These are phyloP conservation scores for Alternaria ventricosa DNA, from an alignment of 2,329 filamentous ascomycete species.

Conservation along the genomic window DNA sequence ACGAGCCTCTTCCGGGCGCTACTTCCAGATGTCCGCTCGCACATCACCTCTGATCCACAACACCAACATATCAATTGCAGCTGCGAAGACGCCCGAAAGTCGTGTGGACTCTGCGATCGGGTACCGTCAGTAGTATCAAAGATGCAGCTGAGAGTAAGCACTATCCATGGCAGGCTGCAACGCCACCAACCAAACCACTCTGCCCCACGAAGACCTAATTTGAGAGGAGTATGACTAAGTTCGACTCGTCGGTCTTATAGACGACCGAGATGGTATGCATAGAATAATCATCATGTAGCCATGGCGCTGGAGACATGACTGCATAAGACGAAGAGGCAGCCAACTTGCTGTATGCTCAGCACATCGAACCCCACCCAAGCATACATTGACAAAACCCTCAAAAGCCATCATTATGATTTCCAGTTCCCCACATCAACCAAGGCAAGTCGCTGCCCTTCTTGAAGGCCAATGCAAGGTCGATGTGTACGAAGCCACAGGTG, in stretches of 20 bases:
- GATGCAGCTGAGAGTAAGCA: not conserved
- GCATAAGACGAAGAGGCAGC: not conserved
- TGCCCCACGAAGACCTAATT: not conserved
- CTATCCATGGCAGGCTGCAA: not conserved
- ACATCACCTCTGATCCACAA: not conserved
- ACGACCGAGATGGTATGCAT: not conserved
- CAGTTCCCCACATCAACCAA: slow-evolving; percentile 21
- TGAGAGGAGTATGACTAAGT: not conserved
- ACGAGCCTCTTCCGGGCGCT: not conserved
- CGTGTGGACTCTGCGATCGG: too few species aligned
- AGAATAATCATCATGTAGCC: not conserved
- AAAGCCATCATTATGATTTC: slow-evolving; percentile 17
- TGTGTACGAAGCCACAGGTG: slow-evolving; percentile 41
- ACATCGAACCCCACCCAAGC: not conserved
- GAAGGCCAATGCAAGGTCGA: slow-evolving; percentile 27
- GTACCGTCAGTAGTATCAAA: too few species aligned
- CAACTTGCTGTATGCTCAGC: not conserved
- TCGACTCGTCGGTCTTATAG: not conserved
- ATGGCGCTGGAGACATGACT: not conserved
- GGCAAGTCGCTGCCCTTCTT: slow-evolving; percentile 34
- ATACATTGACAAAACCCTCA: not conserved
- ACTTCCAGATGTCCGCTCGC: not conserved
- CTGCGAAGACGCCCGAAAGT: not conserved
- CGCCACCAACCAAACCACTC: not conserved
- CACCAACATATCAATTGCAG: not conserved